phyloP scores from a whole-genome alignment of 495 filamentous ascomycete genomes.

The Penicillium waksmanii region DNA sequence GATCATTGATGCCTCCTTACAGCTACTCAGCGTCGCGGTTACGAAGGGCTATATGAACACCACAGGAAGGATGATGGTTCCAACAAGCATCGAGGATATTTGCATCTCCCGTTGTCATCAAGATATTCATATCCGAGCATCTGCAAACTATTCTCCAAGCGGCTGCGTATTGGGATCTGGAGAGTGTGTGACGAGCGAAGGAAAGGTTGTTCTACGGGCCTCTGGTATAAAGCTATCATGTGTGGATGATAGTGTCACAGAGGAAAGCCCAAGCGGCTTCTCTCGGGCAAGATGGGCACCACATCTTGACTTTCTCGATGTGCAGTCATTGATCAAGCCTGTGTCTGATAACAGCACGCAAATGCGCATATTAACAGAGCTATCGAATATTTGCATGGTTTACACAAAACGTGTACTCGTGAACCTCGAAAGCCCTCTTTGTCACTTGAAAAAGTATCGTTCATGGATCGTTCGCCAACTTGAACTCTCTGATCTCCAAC shows the following conservation, averaged over 20 bases:
- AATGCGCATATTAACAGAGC: constrained; percentile 1
- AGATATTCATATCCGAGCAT: constrained; percentile 3
- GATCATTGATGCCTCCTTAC: constrained; percentile 25
- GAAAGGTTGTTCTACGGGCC: constrained; percentile 8
- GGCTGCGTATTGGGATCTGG: constrained; percentile 3
- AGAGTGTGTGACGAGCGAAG: constrained; percentile 5
- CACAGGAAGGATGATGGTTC: constrained; percentile 17
- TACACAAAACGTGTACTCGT: constrained; percentile 13
- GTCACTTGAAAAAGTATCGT: constrained; percentile 14
- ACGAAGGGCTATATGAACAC: constrained; percentile 14
- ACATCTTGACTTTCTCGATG: constrained; percentile 19
- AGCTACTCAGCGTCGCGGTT: constrained; percentile 12
- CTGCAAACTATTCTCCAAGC: constrained; percentile 13
- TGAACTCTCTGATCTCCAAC: constrained; percentile 3
- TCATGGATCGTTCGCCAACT: constrained; percentile 15
- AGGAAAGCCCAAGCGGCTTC: background rate
- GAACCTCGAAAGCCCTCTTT: constrained; percentile 3
- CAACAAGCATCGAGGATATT: constrained; percentile 35
- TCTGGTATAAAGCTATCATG: constrained; percentile 11
- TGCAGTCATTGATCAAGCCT: constrained; percentile 16
- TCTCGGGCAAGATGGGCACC: constrained; percentile 18
- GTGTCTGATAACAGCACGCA: background rate
- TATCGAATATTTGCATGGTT: constrained; percentile 16
- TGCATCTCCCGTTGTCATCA: constrained; percentile 17
- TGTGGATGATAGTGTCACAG: constrained; percentile 1